Conservation (phyloP, 73 alveolate species). For the Uronychia binucleata region DNA sequence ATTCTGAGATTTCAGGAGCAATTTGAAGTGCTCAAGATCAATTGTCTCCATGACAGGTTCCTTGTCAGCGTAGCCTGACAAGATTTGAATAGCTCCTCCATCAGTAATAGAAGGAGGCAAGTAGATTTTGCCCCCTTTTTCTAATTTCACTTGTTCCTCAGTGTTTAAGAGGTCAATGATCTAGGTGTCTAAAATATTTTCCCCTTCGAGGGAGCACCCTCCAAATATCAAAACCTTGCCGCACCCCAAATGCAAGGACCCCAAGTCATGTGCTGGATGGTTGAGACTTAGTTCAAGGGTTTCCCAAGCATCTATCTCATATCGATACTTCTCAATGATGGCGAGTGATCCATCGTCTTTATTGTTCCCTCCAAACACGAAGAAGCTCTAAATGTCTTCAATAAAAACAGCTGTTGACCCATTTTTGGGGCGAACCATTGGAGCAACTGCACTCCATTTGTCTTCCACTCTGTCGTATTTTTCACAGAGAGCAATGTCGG, state of each 20-base stretch:
- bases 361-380: conserved; percentile 51
- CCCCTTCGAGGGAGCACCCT: conserved; percentile 22
- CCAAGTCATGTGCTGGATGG: conserved; percentile 33
- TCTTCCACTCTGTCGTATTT: conserved; percentile 30
- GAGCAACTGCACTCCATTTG: conserved; percentile 33
- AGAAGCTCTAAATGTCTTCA: conserved; percentile 21
- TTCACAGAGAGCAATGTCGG: conserved; percentile 24
- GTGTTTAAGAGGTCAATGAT: conserved; percentile 38
- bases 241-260: conserved; percentile 33
- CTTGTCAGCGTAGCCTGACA: not conserved
- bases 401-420: conserved; percentile 31
- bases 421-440: conserved; percentile 26
- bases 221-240: conserved; percentile 50
- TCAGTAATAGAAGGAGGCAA: conserved; percentile 25
- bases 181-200: conserved; percentile 1
- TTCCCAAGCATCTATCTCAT: conserved; percentile 45
- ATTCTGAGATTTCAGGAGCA: not conserved
- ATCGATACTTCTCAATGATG: conserved; percentile 40
- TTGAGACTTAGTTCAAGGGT: conserved; percentile 6
- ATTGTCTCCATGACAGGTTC: not conserved
- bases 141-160: not conserved
- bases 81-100: not conserved
- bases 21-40: not conserved
- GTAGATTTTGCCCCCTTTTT: conserved; percentile 43
- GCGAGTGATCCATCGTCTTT: conserved; percentile 32